Percentiles rank a stretch among this genome's conserved stretches.
phyloP scores from a whole-genome alignment of 176 grass and related monocot genomes.

The Cenchrus purpureus region DNA sequence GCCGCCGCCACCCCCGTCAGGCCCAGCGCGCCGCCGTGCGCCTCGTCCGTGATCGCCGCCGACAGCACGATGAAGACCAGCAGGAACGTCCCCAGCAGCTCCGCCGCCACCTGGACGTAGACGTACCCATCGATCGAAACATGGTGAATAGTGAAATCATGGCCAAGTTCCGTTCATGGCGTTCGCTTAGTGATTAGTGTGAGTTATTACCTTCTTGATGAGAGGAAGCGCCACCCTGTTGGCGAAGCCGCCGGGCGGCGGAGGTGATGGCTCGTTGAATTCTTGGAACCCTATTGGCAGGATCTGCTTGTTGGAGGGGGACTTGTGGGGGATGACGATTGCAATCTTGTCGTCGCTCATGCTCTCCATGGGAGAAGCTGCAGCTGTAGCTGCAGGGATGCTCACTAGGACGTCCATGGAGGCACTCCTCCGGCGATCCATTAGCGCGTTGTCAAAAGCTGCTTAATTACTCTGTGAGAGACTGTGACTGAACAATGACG shows the following conservation, averaged over 20 bases:
- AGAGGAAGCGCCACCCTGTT: background rate
- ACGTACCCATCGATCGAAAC: background rate
- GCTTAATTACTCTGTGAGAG: background rate
- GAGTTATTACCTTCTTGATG: constrained; percentile 27
- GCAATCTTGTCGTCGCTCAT: background rate
- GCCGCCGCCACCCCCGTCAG: constrained; percentile 35
- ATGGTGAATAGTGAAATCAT: too few relatives aligned
- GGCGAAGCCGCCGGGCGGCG: background rate
- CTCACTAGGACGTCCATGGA: background rate
- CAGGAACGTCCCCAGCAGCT: constrained; percentile 74
- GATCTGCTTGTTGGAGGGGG: constrained; percentile 6
- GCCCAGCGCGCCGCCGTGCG: constrained; percentile 38
- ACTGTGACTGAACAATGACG: background rate
- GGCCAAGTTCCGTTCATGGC: too few relatives aligned
- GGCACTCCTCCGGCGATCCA: background rate
- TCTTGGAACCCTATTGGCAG: background rate
- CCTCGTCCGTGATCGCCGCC: constrained; percentile 50
- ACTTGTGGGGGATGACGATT: background rate
- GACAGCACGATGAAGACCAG: constrained; percentile 60
- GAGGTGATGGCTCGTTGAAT: background rate
- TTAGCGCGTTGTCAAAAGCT: background rate
- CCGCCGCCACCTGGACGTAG: constrained; percentile 42
- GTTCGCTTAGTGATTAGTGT: too few relatives aligned
- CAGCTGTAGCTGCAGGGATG: background rate
- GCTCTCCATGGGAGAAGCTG: background rate